Percentiles rank a stretch among this genome's conserved stretches.
Evolutionary conservation across 352 stramenopile species (phyloP).

Genomic region (Hyaloperonospora brassicae): DNA sequence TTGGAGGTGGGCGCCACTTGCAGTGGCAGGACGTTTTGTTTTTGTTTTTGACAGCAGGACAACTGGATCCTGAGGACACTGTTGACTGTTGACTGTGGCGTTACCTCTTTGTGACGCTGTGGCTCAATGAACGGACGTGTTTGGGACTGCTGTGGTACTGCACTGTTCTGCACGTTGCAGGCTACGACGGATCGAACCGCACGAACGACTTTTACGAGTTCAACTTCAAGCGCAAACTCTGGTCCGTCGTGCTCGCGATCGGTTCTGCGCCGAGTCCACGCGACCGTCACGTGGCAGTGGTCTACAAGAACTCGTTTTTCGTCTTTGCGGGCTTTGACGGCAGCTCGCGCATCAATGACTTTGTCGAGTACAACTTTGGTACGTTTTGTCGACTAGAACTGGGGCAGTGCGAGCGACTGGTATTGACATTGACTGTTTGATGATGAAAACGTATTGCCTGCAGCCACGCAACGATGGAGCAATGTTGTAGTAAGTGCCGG

Average conservation of each 20-base stretch:
- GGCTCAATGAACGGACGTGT: too few species aligned
- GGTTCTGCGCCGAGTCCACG: constrained; percentile 78
- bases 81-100: background rate
- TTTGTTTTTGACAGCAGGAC: background rate
- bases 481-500: constrained; percentile 69
- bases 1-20: constrained; percentile 47
- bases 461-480: constrained; percentile 77
- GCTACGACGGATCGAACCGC: constrained; percentile 89
- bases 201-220: constrained; percentile 93
- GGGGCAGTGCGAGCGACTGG: constrained; percentile 3
- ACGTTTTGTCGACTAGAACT: constrained; percentile 13
- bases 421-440: constrained; percentile 5
- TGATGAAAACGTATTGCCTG: background rate
- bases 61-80: background rate
- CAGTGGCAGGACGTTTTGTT: background rate
- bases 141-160: too few species aligned
- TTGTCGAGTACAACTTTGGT: constrained; percentile 93
- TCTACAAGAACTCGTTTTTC: constrained; percentile 91
- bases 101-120: too few species aligned
- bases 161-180: constrained; percentile 16
- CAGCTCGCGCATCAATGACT: constrained; percentile 89
- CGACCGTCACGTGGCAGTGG: constrained; percentile 91
- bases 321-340: constrained; percentile 93
- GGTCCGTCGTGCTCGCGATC: constrained; percentile 60
- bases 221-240: constrained; percentile 81